A percentile compares a stretch with the other conserved stretches of the same genome.
phyloP scores from a whole-genome alignment of 2,329 filamentous ascomycete species.

The Penicillium sumatraense region DNA sequence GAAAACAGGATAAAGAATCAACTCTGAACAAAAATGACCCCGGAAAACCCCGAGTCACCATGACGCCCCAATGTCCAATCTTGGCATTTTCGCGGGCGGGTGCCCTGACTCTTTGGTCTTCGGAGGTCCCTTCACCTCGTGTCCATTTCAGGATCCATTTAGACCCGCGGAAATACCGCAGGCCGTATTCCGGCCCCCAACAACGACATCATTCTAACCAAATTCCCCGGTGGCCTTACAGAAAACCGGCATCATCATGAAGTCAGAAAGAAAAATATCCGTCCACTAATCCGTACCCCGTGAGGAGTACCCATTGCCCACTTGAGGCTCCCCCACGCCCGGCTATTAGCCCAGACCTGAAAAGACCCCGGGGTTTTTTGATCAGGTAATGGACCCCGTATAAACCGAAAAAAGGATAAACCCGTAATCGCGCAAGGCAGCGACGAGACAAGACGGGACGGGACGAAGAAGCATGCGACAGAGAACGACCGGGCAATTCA shows the following conservation, averaged over 20 bases:
- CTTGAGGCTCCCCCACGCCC: neutral
- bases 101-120: neutral
- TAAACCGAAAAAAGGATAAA: neutral
- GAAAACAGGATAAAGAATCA: neutral
- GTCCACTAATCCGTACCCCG: too few species aligned
- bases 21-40: neutral
- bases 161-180: neutral
- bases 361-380: neutral
- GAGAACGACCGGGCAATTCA: neutral
- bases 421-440: neutral
- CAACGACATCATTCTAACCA: neutral
- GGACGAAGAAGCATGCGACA: neutral
- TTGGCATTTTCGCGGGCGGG: too few species aligned
- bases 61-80: neutral
- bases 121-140: neutral
- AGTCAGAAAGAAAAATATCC: neutral
- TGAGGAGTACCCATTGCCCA: too few species aligned
- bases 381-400: neutral
- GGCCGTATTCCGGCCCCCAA: neutral
- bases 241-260: neutral
- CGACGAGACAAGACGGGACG: neutral
- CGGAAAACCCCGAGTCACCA: neutral
- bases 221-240: neutral
- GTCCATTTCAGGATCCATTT: neutral
- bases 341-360: neutral